These are phyloP conservation scores for Monilinia polystroma DNA, from an alignment of 2,329 filamentous ascomycete genomes.

Conservation along the genomic window DNA sequence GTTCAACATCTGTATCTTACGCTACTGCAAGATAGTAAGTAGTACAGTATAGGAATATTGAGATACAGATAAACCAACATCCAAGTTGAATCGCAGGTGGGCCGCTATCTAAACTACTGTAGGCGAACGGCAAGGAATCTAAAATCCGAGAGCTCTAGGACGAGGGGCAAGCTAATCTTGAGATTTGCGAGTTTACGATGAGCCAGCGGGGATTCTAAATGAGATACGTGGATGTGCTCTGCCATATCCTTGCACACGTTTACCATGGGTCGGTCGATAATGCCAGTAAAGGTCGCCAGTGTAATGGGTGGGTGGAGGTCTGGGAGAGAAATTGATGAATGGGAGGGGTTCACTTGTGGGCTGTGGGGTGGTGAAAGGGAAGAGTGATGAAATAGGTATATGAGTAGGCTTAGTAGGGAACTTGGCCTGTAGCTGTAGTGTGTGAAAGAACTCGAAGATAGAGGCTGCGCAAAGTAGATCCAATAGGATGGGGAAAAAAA, in stretches of 20 bases:
- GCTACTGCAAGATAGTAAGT: background rate
- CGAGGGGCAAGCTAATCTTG: constrained; percentile 22
- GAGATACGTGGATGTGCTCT: constrained; percentile 18
- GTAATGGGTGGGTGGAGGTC: background rate
- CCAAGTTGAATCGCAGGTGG: constrained; percentile 14
- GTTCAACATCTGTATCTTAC: background rate
- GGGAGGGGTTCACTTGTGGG: constrained; percentile 17
- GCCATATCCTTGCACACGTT: constrained; percentile 16
- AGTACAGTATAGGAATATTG: background rate
- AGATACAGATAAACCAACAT: constrained; percentile 12
- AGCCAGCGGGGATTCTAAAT: constrained; percentile 10
- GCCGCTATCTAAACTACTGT: constrained; percentile 5
- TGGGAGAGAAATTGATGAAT: background rate
- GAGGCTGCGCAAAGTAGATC: too few relatives aligned
- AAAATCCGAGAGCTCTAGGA: constrained; percentile 1
- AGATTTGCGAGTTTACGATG: constrained; percentile 24
- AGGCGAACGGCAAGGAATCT: constrained; percentile 8
- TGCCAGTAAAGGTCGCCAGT: background rate
- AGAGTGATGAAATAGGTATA: background rate
- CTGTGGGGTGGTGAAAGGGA: constrained; percentile 5
- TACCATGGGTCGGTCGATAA: constrained; percentile 10
- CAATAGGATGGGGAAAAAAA: too few relatives aligned
- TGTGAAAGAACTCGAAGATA: too few relatives aligned
- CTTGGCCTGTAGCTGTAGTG: too few relatives aligned
- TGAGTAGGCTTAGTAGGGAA: background rate